phyloP scores from a whole-genome alignment of 352 stramenopile genomes.

The Pythium pyrilobum region DNA sequence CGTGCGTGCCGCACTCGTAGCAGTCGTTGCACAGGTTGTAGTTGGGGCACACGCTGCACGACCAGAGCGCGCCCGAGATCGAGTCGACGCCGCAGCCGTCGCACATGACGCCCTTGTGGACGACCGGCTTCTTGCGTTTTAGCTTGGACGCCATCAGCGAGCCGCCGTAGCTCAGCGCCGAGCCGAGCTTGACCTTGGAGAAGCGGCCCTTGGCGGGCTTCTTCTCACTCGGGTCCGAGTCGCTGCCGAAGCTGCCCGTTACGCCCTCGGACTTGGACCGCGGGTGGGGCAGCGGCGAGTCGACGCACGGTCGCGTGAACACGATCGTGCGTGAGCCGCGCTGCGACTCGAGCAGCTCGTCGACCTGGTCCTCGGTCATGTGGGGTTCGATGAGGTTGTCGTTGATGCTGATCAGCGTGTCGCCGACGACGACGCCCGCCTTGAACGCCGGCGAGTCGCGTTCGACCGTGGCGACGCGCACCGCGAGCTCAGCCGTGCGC shows the following conservation, averaged over 20 bases:
- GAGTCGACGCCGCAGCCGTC: slow-evolving; percentile 70
- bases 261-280: slow-evolving; percentile 28
- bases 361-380: slow-evolving; percentile 55
- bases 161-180: slow-evolving; percentile 52
- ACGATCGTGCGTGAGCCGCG: slow-evolving; percentile 46
- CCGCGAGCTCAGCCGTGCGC: slow-evolving; percentile 28
- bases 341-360: slow-evolving; percentile 53
- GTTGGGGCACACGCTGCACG: slow-evolving; percentile 64
- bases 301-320: slow-evolving; percentile 41
- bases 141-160: slow-evolving; percentile 58
- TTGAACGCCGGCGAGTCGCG: slow-evolving; percentile 43
- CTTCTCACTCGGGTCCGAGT: slow-evolving; percentile 18
- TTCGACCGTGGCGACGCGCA: slow-evolving; percentile 54
- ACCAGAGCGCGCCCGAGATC: slow-evolving; percentile 60
- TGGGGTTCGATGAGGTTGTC: slow-evolving; percentile 49
- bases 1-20: slow-evolving; percentile 67
- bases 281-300: slow-evolving; percentile 20
- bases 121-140: slow-evolving; percentile 61
- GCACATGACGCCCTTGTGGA: slow-evolving; percentile 62
- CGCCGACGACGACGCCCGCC: slow-evolving; percentile 47
- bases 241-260: neutral
- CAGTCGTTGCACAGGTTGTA: slow-evolving; percentile 68
- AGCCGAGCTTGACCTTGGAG: slow-evolving; percentile 49
- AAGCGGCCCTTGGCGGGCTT: slow-evolving; percentile 28
- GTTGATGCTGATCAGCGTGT: slow-evolving; percentile 61